phyloP scores from a whole-genome alignment of 352 stramenopile species.

The Phytophthora hybrid region DNA sequence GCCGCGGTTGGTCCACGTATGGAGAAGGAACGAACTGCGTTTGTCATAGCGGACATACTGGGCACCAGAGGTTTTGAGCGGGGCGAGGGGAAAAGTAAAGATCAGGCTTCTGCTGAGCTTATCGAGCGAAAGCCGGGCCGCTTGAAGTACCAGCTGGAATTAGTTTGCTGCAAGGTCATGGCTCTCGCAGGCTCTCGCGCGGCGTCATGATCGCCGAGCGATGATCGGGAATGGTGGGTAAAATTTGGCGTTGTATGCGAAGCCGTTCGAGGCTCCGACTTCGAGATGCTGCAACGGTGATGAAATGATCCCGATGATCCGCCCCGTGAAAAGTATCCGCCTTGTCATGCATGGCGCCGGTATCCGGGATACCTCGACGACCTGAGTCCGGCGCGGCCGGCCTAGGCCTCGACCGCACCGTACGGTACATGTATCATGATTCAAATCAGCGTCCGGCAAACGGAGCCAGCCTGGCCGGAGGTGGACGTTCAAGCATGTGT shows the following conservation, averaged over 20 bases:
- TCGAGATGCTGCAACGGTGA: background rate
- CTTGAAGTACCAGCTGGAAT: conserved; percentile 32
- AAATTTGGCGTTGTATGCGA: conserved; percentile 36
- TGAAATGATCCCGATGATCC: conserved; percentile 7
- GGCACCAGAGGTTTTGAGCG: conserved; percentile 15
- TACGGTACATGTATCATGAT: too few species aligned
- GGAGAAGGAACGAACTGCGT: conserved; percentile 4
- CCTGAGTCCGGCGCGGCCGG: background rate
- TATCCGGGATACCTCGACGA: background rate
- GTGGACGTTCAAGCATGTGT: conserved; percentile 16
- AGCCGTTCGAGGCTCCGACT: conserved; percentile 4
- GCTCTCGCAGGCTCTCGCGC: conserved; percentile 4
- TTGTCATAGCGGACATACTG: conserved; percentile 32
- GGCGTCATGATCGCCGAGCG: conserved; percentile 17
- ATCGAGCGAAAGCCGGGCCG: background rate
- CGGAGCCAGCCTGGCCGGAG: too few species aligned
- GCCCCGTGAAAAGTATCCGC: background rate
- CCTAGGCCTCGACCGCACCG: background rate
- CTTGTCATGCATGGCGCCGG: too few species aligned
- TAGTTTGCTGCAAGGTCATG: conserved; percentile 16
- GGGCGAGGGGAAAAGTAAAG: background rate
- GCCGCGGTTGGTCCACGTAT: conserved; percentile 26
- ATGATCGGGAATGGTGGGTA: conserved; percentile 27
- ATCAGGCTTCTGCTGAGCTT: background rate
- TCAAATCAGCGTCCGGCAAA: conserved; percentile 4